Evolutionary conservation across 192 early-diverging fungal species (phyloP), one percentile per base, ranked within the genome.

Genomic region (Chytriomyces sp.): DNA sequence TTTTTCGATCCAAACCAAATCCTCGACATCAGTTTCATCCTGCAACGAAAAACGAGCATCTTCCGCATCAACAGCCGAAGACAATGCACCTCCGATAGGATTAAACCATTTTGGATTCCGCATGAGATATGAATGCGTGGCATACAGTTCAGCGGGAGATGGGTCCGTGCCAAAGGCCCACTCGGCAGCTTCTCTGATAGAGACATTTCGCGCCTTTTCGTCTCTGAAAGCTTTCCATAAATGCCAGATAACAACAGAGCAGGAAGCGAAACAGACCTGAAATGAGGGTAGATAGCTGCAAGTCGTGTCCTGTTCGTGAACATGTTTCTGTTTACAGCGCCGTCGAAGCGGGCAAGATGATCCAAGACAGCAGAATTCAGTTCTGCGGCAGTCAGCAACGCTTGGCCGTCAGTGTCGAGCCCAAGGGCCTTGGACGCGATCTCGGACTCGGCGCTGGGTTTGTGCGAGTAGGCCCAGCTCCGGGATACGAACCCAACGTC

Each of bases 91-190:
- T 5, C 57, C 61, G 23, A 18, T 28, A 7, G 63, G 70, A 28
- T 64, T 24, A 71, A 81, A 86, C 44, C n/a, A 49, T 24, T 66
- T 65, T 20, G 61, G 24, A 44, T 74, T 72, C 53, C 53, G 59
- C 6, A 60, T 9, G 74, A 86, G 50, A 63, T 63, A 86, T 49
- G 59, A 13, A 48, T 79, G 77, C 20, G 82, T 61, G 13, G 84
- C 81, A 73, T 70, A 83, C 24, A 81, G 80, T 57, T 86, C 80
- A 10, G 82, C 81, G 16, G 75, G 70, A 45, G 84, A 77, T 48
- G 79, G 79, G 23, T n/a, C 61, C 18, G n/a, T 23, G 3, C 20
- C 53, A 57, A 20, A 13, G 28, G 73, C 80, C 44, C 49, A 83
- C 20, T 47, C 10, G 45, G 84, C 80, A n/a, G 69, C 69, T 44